phyloP scores from a whole-genome alignment of 257 asterid species.

The Nyctanthes arbortristis region DNA sequence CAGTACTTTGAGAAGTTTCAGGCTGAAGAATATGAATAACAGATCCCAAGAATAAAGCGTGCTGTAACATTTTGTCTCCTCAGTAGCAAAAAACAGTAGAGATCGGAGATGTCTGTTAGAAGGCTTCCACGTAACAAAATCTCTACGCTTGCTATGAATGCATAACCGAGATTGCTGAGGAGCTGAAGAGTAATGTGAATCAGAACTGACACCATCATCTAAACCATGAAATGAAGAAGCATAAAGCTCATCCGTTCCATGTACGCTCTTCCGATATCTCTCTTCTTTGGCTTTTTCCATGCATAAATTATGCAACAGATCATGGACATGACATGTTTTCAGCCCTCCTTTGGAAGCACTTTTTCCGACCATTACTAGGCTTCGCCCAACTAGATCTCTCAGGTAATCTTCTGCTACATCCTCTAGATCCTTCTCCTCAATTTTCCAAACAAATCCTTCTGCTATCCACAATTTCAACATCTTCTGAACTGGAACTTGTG shows the following conservation, averaged over 20 bases:
- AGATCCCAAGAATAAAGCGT: not conserved
- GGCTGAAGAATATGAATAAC: not conserved
- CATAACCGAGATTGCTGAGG: not conserved
- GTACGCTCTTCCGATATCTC: not conserved
- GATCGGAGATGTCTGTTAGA: not conserved
- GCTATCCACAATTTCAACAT: not conserved
- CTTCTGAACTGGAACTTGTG: not conserved
- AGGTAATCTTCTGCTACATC: not conserved
- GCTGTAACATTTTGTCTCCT: too few species aligned
- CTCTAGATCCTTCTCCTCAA: not conserved
- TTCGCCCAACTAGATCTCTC: not conserved
- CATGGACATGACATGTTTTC: slow-evolving; percentile 22
- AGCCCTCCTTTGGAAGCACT: slow-evolving; percentile 6
- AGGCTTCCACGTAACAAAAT: not conserved
- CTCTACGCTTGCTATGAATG: not conserved
- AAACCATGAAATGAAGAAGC: not conserved
- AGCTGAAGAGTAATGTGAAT: not conserved
- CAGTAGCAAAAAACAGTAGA: not conserved
- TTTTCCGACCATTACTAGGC: not conserved
- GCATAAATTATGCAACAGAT: slow-evolving; percentile 7
- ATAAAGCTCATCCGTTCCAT: not conserved
- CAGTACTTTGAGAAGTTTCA: slow-evolving; percentile 1
- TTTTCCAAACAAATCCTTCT: not conserved
- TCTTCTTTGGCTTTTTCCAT: not conserved
- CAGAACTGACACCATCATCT: not conserved